Base-by-base conservation (phyloP, 1,284 basidiomycete genomes). In the Ustilago cynodontis region DNA sequence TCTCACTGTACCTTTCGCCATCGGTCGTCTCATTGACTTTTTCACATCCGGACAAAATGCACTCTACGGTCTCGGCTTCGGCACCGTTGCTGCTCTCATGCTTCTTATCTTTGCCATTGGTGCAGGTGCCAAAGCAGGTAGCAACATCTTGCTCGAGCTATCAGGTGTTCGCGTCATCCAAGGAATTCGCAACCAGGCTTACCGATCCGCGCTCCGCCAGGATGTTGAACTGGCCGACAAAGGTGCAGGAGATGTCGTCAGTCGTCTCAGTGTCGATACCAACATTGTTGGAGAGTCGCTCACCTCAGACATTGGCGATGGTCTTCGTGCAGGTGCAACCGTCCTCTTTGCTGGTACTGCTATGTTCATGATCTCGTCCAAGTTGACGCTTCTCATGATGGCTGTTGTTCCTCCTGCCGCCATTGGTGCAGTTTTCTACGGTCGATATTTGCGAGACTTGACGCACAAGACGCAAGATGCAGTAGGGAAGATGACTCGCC, bases 361-460 rank as follows among this genome's bases (percentile, higher is more conserved):
- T 62, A 99, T 99, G 96, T 92, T 98, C 80, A 95, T 93, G 87
- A 91, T 98, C 71, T 98, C 95, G 1, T 92, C 94, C 0, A 92
- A 92, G 62, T 88, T 99, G 65, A 98, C 96, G 0, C 86, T 93
- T 54, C 89, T 98, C 69, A 98, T 98, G 96, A 90, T 98, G 71
- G 91, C 91, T 22, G 91, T 98, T 58, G 95, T 99, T 0, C 97
- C 96, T 6, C 96, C 96, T 0, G 92, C 98, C 10, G 96, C 95
- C 8, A 89, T 99, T 65, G 95, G 94, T 73, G 95, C 95, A 51
- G 95, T 98, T 18, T 94, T 95, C 85, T 99, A 98, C 84, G 96
- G 96, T 65, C 91, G 94, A 14, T 99, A 98, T 86, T 88, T 99
- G 55, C 95, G 96, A 83, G 92, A 92, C 75, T 89, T 99, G 3